phyloP scores from a whole-genome alignment of 345 rosid genomes.

The Hibiscus mutabilis region DNA sequence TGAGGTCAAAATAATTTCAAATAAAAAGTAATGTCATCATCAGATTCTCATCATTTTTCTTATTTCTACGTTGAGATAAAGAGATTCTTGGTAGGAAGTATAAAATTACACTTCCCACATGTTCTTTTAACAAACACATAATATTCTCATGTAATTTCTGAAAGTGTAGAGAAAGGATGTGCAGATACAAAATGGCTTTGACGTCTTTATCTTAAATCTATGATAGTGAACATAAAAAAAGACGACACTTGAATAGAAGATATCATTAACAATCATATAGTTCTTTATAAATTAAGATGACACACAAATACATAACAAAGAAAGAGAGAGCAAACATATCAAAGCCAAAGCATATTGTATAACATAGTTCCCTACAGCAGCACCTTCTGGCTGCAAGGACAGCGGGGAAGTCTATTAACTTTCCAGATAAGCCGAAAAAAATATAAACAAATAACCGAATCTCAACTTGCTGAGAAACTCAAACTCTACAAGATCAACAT shows the following conservation, averaged over 20 bases:
- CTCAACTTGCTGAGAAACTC: background rate
- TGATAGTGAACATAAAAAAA: background rate
- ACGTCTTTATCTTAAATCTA: background rate
- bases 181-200: background rate
- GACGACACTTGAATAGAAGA: background rate
- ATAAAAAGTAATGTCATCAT: background rate
- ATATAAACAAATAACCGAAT: background rate
- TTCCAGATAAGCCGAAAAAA: conserved; percentile 1
- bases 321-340: conserved; percentile 30
- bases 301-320: background rate
- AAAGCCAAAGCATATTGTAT: conserved; percentile 95
- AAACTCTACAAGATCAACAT: conserved; percentile 9
- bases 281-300: background rate
- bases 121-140: background rate
- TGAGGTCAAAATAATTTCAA: conserved; percentile 7
- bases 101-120: background rate
- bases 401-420: conserved; percentile 4
- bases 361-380: conserved; percentile 73
- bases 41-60: conserved; percentile 2
- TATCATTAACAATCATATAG: background rate
- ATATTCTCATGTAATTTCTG: background rate
- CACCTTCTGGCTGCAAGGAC: conserved; percentile 92
- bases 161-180: background rate
- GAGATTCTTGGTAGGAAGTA: background rate
- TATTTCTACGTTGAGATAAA: background rate